These are phyloP conservation scores for Sisymbrium altissimum DNA, from an alignment of 345 rosid genomes.

Conservation along the genomic window DNA sequence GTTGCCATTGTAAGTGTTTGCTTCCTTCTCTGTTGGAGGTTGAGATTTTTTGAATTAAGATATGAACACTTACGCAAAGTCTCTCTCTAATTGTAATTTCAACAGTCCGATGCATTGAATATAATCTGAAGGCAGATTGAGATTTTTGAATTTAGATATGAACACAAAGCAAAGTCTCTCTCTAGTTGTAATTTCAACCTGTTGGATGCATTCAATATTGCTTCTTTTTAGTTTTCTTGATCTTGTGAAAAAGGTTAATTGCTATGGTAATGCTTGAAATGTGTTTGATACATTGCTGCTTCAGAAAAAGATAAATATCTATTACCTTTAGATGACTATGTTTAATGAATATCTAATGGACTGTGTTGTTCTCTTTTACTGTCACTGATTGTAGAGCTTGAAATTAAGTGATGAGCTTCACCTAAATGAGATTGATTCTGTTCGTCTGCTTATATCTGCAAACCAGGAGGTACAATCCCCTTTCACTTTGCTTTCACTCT, in stretches of 20 bases:
- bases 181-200: neutral
- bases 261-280: neutral
- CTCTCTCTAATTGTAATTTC: neutral
- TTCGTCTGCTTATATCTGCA: constrained; percentile 77
- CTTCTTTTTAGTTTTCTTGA: neutral
- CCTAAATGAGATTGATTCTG: constrained; percentile 86
- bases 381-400: constrained; percentile 50
- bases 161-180: no score
- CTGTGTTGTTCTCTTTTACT: neutral
- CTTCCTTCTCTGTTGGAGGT: neutral
- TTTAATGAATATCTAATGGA: neutral
- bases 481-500: constrained; percentile 23
- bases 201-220: neutral
- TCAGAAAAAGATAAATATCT: neutral
- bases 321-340: neutral
- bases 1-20: constrained; percentile 66
- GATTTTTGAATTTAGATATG: neutral
- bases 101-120: neutral
- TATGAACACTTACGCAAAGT: neutral
- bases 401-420: constrained; percentile 87
- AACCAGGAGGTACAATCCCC: constrained; percentile 70
- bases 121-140: no score
- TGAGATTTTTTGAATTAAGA: neutral
- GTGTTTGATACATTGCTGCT: neutral
- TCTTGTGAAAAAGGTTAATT: neutral